phyloP scores from a whole-genome alignment of 2,329 filamentous ascomycete genomes.

The Fonsecaea monophora region DNA sequence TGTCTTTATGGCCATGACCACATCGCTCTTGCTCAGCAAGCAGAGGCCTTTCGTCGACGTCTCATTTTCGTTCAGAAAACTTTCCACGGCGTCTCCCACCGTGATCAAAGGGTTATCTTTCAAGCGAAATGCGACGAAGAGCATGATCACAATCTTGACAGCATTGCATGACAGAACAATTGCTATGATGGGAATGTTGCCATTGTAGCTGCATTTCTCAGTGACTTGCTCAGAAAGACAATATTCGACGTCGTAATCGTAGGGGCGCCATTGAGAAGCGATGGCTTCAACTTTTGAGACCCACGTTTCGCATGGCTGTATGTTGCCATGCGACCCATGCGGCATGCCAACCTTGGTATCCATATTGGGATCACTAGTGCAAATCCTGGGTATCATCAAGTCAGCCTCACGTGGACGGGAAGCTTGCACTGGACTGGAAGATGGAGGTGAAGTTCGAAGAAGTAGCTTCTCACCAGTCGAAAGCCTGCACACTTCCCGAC shows the following conservation, averaged over 20 bases:
- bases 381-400: conserved; percentile 25
- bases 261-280: conserved; percentile 31
- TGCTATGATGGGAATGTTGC: conserved; percentile 36
- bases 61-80: conserved; percentile 43
- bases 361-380: conserved; percentile 21
- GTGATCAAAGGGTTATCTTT: conserved; percentile 41
- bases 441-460: neutral
- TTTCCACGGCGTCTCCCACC: conserved; percentile 43
- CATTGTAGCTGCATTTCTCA: conserved; percentile 36
- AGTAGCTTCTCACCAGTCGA: conserved; percentile 15
- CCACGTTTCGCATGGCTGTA: conserved; percentile 27
- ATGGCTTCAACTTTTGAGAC: conserved; percentile 21
- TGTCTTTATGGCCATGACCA: neutral
- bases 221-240: conserved; percentile 34
- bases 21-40: conserved; percentile 36
- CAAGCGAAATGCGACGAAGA: conserved; percentile 31
- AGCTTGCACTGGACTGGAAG: neutral
- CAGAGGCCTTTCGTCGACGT: conserved; percentile 40
- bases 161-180: conserved; percentile 36
- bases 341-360: conserved; percentile 9
- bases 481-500: neutral
- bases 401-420: neutral
- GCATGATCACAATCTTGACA: conserved; percentile 35
- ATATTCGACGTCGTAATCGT: conserved; percentile 30
- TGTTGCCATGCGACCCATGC: neutral